Evolutionary conservation across 192 early-diverging fungal species (phyloP), one percentile per base, ranked within the genome.

Genomic region (Rhizophagus sp.): DNA sequence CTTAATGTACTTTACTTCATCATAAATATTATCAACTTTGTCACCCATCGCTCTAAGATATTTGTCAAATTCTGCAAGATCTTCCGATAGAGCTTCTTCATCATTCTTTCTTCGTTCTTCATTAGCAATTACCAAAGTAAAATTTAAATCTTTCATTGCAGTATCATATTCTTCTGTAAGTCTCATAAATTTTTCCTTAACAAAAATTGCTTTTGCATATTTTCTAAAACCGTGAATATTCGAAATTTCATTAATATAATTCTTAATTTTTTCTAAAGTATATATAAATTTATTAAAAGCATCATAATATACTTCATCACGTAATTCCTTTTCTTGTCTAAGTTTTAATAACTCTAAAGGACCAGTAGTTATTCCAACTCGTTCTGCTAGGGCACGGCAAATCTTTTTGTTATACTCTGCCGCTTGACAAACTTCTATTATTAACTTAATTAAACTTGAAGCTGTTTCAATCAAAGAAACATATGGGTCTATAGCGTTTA

Each of bases 351-450:
- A 17, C 24, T 49, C 41, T 2, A 78, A 17, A n/a, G 66, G 25
- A 27, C 13, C 17, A 24, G 12, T 6, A 34, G 61, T 41, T 25
- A 25, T 19, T 13, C 50, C 49, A 9, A 78, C 76, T 8, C 76
- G 64, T n/a, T 78, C 65, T 3, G 50, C 24, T 62, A 78, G 24
- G 2, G 33, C 76, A 50, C 19, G 8, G 67, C 76, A 78, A 30
- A 62, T 78, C 34, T 50, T 78, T 68, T 78, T 67, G 24, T 78
- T 78, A 78, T 78, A 57, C 22, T 78, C 36, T 12, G 76, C 76
- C 12, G 41, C 49, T 22, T 68, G n/a, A 78, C 49, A 78, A 62
- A 68, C 19, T 27, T 34, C 36, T 68, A 22, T 15, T 49, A 33
- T 50, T 78, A 52, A 61, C 76, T 4, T 19, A 24, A 12, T 36